Evolutionary conservation across 768 basidiomycete species (phyloP).

Genomic region (Tulasnella sp.): DNA sequence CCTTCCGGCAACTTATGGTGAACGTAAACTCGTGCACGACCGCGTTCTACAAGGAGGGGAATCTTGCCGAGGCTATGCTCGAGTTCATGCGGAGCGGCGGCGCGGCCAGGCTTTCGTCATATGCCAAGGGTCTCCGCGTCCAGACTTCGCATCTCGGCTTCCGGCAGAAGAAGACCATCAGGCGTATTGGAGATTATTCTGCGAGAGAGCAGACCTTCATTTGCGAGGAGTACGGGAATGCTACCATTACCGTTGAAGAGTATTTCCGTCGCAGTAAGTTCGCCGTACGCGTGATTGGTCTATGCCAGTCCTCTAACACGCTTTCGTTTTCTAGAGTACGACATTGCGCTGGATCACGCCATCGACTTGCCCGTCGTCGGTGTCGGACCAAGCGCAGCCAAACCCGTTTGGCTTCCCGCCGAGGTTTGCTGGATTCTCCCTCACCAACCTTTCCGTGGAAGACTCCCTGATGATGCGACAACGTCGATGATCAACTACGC

Average conservation of each 20-base stretch:
- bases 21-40: slow-evolving; percentile 55
- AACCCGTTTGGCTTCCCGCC: slow-evolving; percentile 55
- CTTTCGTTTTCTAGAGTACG: slow-evolving; percentile 22
- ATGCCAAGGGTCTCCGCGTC: slow-evolving; percentile 64
- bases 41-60: slow-evolving; percentile 50
- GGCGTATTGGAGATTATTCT: slow-evolving; percentile 47
- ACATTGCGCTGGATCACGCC: slow-evolving; percentile 6
- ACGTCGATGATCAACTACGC: slow-evolving; percentile 67
- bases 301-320: neutral
- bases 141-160: slow-evolving; percentile 58
- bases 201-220: slow-evolving; percentile 53
- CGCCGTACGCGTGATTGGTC: neutral
- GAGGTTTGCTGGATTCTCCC: slow-evolving; percentile 65
- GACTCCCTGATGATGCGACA: slow-evolving; percentile 59
- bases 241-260: slow-evolving; percentile 54
- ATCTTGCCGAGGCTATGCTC: slow-evolving; percentile 56
- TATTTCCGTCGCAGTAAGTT: slow-evolving; percentile 62
- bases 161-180: slow-evolving; percentile 57
- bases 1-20: slow-evolving; percentile 50
- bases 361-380: slow-evolving; percentile 57
- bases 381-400: slow-evolving; percentile 47
- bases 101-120: slow-evolving; percentile 41
- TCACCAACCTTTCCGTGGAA: slow-evolving; percentile 50
- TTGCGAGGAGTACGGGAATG: slow-evolving; percentile 52
- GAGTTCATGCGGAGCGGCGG: slow-evolving; percentile 46